Evolutionary conservation across 129 eudicot species (phyloP).

Genomic region (Arctium lappa): DNA sequence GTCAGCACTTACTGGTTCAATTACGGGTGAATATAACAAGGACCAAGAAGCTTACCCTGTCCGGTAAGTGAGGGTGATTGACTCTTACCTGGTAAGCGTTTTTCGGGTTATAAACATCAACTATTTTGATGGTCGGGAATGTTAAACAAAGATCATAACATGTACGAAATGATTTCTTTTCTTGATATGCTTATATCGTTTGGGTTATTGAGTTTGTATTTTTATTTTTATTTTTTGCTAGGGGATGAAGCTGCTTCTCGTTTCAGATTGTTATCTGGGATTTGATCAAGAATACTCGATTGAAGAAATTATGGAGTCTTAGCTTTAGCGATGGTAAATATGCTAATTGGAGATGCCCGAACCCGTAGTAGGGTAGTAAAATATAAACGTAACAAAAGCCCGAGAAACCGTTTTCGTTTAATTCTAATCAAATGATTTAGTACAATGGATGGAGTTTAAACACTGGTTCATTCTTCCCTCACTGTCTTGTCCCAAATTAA

Average conservation of each 20-base stretch:
- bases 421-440: background rate
- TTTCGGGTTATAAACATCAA: too few species aligned
- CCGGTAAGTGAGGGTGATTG: too few species aligned
- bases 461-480: too few species aligned
- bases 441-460: background rate
- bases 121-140: too few species aligned
- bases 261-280: conserved; percentile 93
- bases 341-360: background rate
- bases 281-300: conserved; percentile 69
- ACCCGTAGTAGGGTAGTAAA: background rate
- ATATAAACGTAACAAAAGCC: background rate
- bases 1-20: too few species aligned
- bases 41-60: too few species aligned
- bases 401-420: too few species aligned
- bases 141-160: background rate
- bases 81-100: too few species aligned
- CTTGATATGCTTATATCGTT: background rate
- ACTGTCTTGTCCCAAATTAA: background rate
- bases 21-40: too few species aligned
- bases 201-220: background rate
- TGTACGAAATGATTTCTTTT: background rate
- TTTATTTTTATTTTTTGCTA: conserved; percentile 15
- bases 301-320: conserved; percentile 38
- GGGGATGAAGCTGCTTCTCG: conserved; percentile 81
- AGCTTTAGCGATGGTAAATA: background rate